Conservation (phyloP, 2,329 filamentous ascomycete species). For the Fusarium pilosicola region DNA sequence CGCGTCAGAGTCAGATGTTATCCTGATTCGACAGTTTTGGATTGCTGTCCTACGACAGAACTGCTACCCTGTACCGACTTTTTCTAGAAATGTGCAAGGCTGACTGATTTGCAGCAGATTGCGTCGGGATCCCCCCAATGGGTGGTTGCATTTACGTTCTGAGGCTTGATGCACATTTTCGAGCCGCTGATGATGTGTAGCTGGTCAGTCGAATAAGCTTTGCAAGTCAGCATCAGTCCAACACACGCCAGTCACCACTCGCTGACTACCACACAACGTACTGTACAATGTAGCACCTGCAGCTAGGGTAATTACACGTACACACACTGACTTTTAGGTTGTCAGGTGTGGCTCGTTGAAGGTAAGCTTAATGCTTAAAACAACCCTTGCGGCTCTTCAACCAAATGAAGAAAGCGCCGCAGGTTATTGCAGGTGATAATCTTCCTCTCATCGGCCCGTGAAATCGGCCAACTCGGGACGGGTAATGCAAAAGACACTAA, state of each 20-base stretch:
- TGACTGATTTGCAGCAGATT: not conserved
- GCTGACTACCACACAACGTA: not conserved
- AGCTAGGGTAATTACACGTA: not conserved
- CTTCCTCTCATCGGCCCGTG: conserved; percentile 13
- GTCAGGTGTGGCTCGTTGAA: not conserved
- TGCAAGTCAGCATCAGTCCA: not conserved
- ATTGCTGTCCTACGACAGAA: not conserved
- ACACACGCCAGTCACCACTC: not conserved
- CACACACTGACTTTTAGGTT: not conserved
- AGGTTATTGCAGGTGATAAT: conserved; percentile 13
- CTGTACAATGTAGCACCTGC: not conserved
- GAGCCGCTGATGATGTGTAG: not conserved
- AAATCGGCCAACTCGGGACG: not conserved
- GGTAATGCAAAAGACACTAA: not conserved
- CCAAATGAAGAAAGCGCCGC: conserved; percentile 5
- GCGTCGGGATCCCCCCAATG: not conserved
- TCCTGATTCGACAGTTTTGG: not conserved
- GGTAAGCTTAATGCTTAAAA: conserved; percentile 24
- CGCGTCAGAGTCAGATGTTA: not conserved
- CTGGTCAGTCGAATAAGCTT: not conserved
- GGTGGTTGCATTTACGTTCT: not conserved
- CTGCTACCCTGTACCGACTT: not conserved
- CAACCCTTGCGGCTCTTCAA: conserved; percentile 4
- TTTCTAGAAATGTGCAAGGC: not conserved
- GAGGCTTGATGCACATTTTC: not conserved